These are phyloP conservation scores for Ophiocordyceps camponoti-rufipedis DNA, from an alignment of 2,329 filamentous ascomycete species.

Conservation along the genomic window DNA sequence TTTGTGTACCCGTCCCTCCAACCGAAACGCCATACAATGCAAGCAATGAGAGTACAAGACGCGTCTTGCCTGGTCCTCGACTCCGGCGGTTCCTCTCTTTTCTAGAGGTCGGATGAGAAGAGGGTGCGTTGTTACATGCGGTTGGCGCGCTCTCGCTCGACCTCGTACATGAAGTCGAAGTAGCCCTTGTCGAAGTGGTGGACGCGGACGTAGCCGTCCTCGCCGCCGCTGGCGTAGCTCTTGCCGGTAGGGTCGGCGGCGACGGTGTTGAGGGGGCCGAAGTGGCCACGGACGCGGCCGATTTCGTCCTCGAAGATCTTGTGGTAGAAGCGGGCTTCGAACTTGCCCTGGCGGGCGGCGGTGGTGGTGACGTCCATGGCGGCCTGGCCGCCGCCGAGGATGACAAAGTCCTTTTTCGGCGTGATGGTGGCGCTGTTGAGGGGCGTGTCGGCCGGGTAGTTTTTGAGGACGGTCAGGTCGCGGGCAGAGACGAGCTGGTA, in stretches of 20 bases:
- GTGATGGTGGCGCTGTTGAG: conserved; percentile 93
- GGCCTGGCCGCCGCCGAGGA: conserved; percentile 93
- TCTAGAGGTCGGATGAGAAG: background rate
- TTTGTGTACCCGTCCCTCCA: conserved; percentile 7
- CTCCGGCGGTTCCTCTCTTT: conserved; percentile 1
- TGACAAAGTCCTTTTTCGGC: conserved; percentile 91
- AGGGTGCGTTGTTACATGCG: conserved; percentile 13
- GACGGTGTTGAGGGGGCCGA: conserved; percentile 92
- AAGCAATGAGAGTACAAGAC: conserved; percentile 19
- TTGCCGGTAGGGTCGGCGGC: conserved; percentile 82
- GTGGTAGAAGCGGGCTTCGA: conserved; percentile 98
- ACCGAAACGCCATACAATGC: conserved; percentile 20
- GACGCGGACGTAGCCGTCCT: conserved; percentile 95
- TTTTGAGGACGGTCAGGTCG: conserved; percentile 85
- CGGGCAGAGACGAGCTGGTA: conserved; percentile 64
- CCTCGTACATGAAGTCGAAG: conserved; percentile 98
- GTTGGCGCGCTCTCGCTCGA: conserved; percentile 64
- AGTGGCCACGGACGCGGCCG: conserved; percentile 89
- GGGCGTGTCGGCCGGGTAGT: conserved; percentile 78
- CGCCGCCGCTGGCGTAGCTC: conserved; percentile 85
- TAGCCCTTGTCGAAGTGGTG: conserved; percentile 98
- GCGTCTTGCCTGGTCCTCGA: background rate
- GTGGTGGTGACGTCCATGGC: conserved; percentile 98
- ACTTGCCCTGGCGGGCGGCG: conserved; percentile 87
- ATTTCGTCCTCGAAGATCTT: conserved; percentile 99